Conservation (phyloP, 208 protist species). For the Angomonas deanei region DNA sequence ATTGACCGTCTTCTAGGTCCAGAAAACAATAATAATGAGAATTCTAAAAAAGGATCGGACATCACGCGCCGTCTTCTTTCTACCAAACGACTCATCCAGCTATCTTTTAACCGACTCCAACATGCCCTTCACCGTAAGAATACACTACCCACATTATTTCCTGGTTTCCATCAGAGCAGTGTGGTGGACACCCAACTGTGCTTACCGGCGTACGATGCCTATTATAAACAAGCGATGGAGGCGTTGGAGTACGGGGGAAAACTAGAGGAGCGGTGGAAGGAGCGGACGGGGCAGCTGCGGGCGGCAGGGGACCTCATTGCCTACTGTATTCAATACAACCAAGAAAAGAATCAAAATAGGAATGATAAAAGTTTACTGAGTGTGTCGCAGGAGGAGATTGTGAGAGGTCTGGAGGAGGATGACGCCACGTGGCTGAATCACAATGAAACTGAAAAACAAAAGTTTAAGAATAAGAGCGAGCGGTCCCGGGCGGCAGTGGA, state of each 20-base stretch:
- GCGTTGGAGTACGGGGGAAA: constrained; percentile 34
- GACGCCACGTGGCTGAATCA: constrained; percentile 31
- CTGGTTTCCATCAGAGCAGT: constrained; percentile 52
- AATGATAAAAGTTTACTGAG: too few relatives aligned
- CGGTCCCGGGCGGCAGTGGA: too few relatives aligned
- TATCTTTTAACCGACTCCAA: constrained; percentile 57
- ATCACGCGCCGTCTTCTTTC: constrained; percentile 41
- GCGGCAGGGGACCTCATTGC: constrained; percentile 36
- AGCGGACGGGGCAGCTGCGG: constrained; percentile 16
- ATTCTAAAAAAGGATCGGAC: not conserved
- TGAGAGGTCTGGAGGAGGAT: constrained; percentile 44
- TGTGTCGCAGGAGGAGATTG: constrained; percentile 17
- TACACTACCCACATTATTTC: too few relatives aligned
- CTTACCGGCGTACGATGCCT: constrained; percentile 28
- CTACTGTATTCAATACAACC: constrained; percentile 27
- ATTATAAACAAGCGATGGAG: constrained; percentile 37
- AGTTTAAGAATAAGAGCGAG: too few relatives aligned
- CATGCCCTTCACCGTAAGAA: too few relatives aligned
- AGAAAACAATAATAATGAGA: too few relatives aligned
- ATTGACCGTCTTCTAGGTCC: constrained; percentile 29
- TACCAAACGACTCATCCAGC: constrained; percentile 35
- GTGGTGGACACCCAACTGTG: constrained; percentile 54
- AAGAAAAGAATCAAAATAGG: too few relatives aligned
- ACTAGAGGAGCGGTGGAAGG: constrained; percentile 28
- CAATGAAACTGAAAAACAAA: not conserved